These are phyloP conservation scores for Heterobasidion irregulare DNA, from an alignment of 1,284 basidiomycete genomes.

Conservation along the genomic window DNA sequence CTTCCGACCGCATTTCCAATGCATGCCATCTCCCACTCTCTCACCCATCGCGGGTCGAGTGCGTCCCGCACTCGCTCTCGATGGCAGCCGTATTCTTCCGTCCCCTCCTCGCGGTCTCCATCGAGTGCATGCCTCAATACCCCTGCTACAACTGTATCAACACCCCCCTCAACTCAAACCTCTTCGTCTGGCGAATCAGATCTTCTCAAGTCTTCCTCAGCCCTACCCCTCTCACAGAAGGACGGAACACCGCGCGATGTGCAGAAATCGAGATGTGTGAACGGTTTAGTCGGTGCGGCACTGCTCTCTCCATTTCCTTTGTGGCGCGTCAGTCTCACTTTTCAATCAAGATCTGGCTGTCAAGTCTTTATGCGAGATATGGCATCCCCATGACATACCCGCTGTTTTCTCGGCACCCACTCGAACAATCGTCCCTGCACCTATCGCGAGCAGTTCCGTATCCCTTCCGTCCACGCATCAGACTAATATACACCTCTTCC, in stretches of 20 bases:
- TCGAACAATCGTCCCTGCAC: slow-evolving; percentile 19
- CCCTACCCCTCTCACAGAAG: slow-evolving; percentile 25
- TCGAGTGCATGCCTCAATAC: slow-evolving; percentile 46
- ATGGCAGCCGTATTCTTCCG: slow-evolving; percentile 64
- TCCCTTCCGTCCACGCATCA: slow-evolving; percentile 12
- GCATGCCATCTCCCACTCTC: slow-evolving; percentile 51
- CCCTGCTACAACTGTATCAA: slow-evolving; percentile 46
- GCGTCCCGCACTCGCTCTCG: slow-evolving; percentile 56
- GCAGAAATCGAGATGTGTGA: slow-evolving; percentile 55
- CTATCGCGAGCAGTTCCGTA: slow-evolving; percentile 11
- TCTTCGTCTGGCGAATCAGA: slow-evolving; percentile 27
- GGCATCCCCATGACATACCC: slow-evolving; percentile 67
- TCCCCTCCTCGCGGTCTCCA: slow-evolving; percentile 32
- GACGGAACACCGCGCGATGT: slow-evolving; percentile 32
- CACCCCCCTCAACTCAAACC: slow-evolving; percentile 28
- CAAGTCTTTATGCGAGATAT: slow-evolving; percentile 64
- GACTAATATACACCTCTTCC: slow-evolving; percentile 13
- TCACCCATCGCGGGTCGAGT: slow-evolving; percentile 61
- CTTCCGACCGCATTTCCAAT: slow-evolving; percentile 20
- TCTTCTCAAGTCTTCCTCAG: slow-evolving; percentile 19
- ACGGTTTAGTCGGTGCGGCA: slow-evolving; percentile 58
- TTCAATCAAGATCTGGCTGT: slow-evolving; percentile 59
- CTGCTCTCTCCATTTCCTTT: slow-evolving; percentile 3
- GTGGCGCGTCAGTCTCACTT: slow-evolving; percentile 9
- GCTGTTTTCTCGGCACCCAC: slow-evolving; percentile 41